Evolutionary conservation across 805 yeast species (phyloP), one percentile per base, ranked within the genome.

Genomic region (Teunomyces pallodes): DNA sequence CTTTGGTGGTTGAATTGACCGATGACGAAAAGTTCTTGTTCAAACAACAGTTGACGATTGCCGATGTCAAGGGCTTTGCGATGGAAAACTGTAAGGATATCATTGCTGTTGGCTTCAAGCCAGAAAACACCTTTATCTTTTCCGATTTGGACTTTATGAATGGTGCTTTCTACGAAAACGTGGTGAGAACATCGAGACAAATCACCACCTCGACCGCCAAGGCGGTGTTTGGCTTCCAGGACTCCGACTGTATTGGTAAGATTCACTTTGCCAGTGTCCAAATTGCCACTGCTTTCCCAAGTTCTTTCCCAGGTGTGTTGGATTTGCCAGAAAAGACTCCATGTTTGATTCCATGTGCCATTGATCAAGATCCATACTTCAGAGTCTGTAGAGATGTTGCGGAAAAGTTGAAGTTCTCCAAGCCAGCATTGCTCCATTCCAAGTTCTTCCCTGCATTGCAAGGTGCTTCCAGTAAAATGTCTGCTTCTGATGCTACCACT

Each of bases 341-440:
- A 53, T 90, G 96, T 70, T 76, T 94, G 67, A 94, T 94, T 67
- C 99, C 99, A 35, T 94, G 99, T 78, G 99, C 99, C 42, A 94
- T 94, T 65, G 99, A 94, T 67, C 99, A 92, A 76, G 99, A 94
- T 69, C 98, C 99, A 28, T 94, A 94, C 70, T 94, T 94, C 76
- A 81, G 99, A 70, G 95, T 94, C 17, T 89, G 96, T 70, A 81
- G 99, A 72, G 99, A 94, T 66, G 99, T 94, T 55, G 97, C 99
- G 9, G 90, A 84, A 61, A 94, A 92, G 69, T 80, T 94, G 66
- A 87, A 86, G 68, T 95, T 80, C 66, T 75, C 90, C 53, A 94
- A 94, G 71, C 98, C 98, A 14, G 83, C 97, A 8, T 79, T 94
- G 64, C 76, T 94, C 54, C 98, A 94, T 70, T 84, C 99, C 46